Percentiles rank a stretch among this genome's conserved stretches.
These are phyloP conservation scores for Leishmania tropica DNA, from an alignment of 208 protist species.

Conservation along the genomic window DNA sequence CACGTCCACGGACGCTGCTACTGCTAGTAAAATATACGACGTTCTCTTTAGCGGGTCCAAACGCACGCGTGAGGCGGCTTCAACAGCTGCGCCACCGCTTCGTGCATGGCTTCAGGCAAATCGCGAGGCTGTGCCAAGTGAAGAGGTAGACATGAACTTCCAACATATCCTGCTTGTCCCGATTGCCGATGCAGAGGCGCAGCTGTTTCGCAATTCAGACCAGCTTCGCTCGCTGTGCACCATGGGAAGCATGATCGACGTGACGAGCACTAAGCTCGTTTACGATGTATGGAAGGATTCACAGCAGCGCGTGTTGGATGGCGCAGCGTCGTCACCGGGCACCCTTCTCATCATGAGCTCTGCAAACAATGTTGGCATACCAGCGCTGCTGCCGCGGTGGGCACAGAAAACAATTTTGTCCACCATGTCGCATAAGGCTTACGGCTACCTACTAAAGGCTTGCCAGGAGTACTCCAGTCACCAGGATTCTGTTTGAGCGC, in stretches of 20 bases:
- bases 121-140: conserved; percentile 13
- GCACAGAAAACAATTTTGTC: conserved; percentile 42
- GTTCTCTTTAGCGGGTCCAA: conserved; percentile 54
- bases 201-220: conserved; percentile 33
- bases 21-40: conserved; percentile 39
- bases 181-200: conserved; percentile 43
- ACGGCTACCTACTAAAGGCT: conserved; percentile 38
- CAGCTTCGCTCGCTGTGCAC: conserved; percentile 21
- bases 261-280: conserved; percentile 33
- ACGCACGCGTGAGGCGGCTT: conserved; percentile 1
- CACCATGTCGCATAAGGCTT: conserved; percentile 46
- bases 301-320: conserved; percentile 8
- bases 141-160: conserved; percentile 59
- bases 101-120: conserved; percentile 13
- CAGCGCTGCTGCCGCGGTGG: conserved; percentile 46
- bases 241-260: conserved; percentile 52
- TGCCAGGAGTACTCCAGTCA: neutral
- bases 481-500: neutral
- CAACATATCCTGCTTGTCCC: conserved; percentile 65
- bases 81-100: conserved; percentile 7
- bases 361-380: conserved; percentile 57
- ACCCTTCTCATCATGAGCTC: conserved; percentile 74
- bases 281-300: conserved; percentile 46
- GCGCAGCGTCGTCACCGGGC: conserved; percentile 18
- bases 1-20: neutral